Evolutionary conservation across 192 early-diverging fungal genomes (phyloP).

Genomic region (Coemansia sp.): DNA sequence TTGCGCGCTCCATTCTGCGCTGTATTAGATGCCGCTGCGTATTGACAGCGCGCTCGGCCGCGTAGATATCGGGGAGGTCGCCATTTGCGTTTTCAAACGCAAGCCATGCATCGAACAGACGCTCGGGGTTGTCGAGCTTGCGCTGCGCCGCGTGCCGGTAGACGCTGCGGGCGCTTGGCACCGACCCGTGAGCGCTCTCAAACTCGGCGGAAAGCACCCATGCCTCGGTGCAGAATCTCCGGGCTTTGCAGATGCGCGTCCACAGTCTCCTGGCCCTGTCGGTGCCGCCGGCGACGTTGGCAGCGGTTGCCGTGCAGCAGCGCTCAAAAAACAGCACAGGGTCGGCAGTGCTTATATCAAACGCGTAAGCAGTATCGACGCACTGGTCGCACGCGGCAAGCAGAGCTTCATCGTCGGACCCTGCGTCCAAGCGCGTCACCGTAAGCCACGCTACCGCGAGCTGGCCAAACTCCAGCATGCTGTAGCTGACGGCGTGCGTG

Average conservation of each 20-base stretch:
- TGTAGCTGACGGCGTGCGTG: constrained; percentile 39
- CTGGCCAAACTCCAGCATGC: constrained; percentile 34
- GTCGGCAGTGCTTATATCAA: constrained; percentile 34
- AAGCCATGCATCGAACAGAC: constrained; percentile 36
- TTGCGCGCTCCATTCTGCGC: constrained; percentile 20
- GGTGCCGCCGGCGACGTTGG: neutral
- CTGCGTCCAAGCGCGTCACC: constrained; percentile 7
- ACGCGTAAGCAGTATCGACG: constrained; percentile 17
- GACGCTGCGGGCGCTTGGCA: constrained; percentile 20
- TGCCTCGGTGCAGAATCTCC: constrained; percentile 28
- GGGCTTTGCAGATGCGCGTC: constrained; percentile 36
- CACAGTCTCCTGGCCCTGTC: constrained; percentile 25
- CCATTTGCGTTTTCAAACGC: constrained; percentile 28
- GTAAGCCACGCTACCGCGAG: constrained; percentile 11
- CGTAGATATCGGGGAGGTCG: neutral
- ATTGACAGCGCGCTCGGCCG: constrained; percentile 19
- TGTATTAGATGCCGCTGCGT: constrained; percentile 18
- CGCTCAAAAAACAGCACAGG: constrained; percentile 29
- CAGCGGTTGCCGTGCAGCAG: constrained; percentile 11
- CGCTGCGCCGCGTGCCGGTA: constrained; percentile 46
- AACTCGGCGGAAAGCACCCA: constrained; percentile 45
- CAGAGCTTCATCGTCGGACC: constrained; percentile 1
- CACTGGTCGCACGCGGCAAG: constrained; percentile 15
- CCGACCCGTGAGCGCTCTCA: constrained; percentile 20
- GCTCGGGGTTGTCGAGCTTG: constrained; percentile 35